Conservation (phyloP, 78 protist species). For the Dictyostelium purpureum region DNA sequence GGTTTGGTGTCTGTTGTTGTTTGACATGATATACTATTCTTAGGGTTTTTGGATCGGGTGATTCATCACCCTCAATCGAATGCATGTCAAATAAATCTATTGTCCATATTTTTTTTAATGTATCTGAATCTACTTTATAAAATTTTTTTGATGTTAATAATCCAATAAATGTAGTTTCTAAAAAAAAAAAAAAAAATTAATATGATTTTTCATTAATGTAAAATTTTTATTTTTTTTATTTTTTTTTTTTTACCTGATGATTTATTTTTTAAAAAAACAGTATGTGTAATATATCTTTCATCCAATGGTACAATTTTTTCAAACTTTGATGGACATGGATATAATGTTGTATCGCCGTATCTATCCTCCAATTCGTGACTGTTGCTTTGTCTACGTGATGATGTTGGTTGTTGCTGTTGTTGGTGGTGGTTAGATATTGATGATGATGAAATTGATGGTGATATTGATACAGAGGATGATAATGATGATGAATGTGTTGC, state of each 20-base stretch:
- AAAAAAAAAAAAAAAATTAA: not conserved
- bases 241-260: slow-evolving; percentile 1
- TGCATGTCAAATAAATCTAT: slow-evolving; percentile 54
- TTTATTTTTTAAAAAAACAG: slow-evolving; percentile 37
- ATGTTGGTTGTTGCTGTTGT: too few species aligned
- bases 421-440: slow-evolving; percentile 15
- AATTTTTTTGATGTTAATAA: slow-evolving; percentile 21
- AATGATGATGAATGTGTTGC: not conserved
- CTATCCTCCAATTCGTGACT: slow-evolving; percentile 22
- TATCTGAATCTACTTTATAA: slow-evolving; percentile 59
- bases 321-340: slow-evolving; percentile 41
- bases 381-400: not conserved
- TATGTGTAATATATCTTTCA: slow-evolving; percentile 53
- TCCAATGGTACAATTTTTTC: slow-evolving; percentile 55
- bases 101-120: slow-evolving; percentile 40
- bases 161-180: slow-evolving; percentile 59
- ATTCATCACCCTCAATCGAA: slow-evolving; percentile 71
- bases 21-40: slow-evolving; percentile 50
- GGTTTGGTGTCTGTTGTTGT: not conserved
- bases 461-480: slow-evolving; percentile 1
- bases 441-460: slow-evolving; percentile 36
- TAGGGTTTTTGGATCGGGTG: slow-evolving; percentile 47
- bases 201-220: not conserved
- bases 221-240: not conserved
- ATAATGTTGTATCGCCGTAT: slow-evolving; percentile 36